Conservation (phyloP, 163 green algal genomes). For the Smithsoniella earleae region DNA sequence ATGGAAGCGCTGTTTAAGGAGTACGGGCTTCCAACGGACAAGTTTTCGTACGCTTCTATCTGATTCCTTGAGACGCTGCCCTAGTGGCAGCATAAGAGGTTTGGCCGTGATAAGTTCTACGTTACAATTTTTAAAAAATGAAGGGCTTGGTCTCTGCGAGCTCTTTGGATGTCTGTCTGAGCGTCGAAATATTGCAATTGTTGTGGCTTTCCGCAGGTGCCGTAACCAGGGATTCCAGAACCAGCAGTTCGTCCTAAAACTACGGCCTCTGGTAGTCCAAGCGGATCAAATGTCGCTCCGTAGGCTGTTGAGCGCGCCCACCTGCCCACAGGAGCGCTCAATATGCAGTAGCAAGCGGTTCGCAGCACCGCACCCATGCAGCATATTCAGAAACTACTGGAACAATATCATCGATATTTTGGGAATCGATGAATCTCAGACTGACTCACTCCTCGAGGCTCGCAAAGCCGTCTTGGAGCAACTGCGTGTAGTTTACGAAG, state of each 20-base stretch:
- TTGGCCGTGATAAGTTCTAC: too few relatives aligned
- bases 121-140: too few relatives aligned
- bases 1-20: too few relatives aligned
- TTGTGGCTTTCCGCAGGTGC: too few relatives aligned
- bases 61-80: too few relatives aligned
- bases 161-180: too few relatives aligned
- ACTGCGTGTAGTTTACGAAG: not conserved
- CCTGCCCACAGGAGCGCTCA: not conserved
- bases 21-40: too few relatives aligned
- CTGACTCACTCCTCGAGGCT: not conserved
- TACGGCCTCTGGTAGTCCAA: not conserved
- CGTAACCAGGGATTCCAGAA: not conserved
- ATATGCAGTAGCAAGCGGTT: slow-evolving; percentile 20
- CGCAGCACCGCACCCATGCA: not conserved
- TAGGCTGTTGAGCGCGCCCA: slow-evolving; percentile 5
- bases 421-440: not conserved
- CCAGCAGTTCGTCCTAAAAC: not conserved
- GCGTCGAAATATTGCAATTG: too few relatives aligned
- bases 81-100: too few relatives aligned
- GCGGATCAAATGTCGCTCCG: not conserved
- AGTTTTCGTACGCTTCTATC: too few relatives aligned
- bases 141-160: too few relatives aligned
- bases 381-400: not conserved
- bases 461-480: not conserved
- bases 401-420: not conserved